Evolutionary conservation across 192 early-diverging fungal genomes (phyloP).

Genomic region (Helicostylum pulchrum): DNA sequence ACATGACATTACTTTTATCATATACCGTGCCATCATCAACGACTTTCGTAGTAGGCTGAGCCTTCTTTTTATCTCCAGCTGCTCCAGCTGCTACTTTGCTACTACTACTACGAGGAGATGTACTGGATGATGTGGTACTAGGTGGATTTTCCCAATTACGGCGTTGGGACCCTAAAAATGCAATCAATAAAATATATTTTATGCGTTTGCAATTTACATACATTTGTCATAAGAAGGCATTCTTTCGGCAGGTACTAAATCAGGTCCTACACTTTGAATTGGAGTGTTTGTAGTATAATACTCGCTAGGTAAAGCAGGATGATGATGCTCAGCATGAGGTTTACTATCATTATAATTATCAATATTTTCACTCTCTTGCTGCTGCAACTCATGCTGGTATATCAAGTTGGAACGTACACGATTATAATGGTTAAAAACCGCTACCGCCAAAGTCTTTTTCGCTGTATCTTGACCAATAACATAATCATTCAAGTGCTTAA

Average conservation of each 20-base stretch:
- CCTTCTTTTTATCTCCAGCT: neutral
- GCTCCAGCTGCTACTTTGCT: neutral
- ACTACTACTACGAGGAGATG: too few species aligned
- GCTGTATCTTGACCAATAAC: conserved; percentile 81
- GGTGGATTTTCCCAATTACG: conserved; percentile 29
- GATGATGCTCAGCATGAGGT: conserved; percentile 6
- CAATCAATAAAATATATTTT: too few species aligned
- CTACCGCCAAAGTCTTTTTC: conserved; percentile 77
- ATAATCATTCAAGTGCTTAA: conserved; percentile 78
- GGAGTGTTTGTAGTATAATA: conserved; percentile 20
- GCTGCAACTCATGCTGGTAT: conserved; percentile 40
- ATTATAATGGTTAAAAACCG: conserved; percentile 83
- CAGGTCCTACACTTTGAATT: conserved; percentile 1
- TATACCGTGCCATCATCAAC: conserved; percentile 48
- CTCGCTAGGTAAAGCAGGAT: conserved; percentile 10
- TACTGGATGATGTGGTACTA: neutral
- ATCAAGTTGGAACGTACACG: conserved; percentile 67
- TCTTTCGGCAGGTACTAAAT: too few species aligned
- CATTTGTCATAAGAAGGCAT: conserved; percentile 9
- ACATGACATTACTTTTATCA: conserved; percentile 88
- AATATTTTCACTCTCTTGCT: neutral
- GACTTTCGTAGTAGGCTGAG: too few species aligned
- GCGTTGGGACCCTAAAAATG: conserved; percentile 3
- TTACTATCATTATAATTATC: neutral
- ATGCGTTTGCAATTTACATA: neutral